These are phyloP conservation scores for Boletales sp. DNA, from an alignment of 768 basidiomycete genomes.

Conservation along the genomic window DNA sequence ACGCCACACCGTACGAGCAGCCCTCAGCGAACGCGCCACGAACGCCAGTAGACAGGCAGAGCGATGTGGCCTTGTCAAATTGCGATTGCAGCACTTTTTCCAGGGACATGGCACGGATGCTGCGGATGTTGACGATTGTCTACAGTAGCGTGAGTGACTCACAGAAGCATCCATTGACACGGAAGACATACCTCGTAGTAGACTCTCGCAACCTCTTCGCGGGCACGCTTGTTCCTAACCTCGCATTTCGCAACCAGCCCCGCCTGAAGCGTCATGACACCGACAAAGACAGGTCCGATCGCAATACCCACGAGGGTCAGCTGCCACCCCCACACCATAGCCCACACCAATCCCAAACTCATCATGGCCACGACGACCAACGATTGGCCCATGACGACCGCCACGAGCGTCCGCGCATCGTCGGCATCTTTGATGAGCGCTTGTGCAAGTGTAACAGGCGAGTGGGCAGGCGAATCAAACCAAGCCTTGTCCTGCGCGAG, in stretches of 20 bases:
- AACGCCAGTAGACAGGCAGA: constrained; percentile 64
- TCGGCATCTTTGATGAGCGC: constrained; percentile 85
- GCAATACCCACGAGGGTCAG: constrained; percentile 87
- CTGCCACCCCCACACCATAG: constrained; percentile 85
- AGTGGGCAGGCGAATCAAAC: constrained; percentile 72
- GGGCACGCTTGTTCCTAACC: constrained; percentile 74
- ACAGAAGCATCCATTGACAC: neutral
- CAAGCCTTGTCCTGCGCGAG: constrained; percentile 81
- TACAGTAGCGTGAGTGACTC: constrained; percentile 24
- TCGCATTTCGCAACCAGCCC: constrained; percentile 70
- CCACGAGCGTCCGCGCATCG: constrained; percentile 76
- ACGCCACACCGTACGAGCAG: constrained; percentile 75
- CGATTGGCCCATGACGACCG: constrained; percentile 66
- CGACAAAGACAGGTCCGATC: constrained; percentile 79
- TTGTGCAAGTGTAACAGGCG: constrained; percentile 62
- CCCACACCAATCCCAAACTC: constrained; percentile 82
- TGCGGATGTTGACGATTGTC: constrained; percentile 80
- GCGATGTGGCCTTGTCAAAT: constrained; percentile 61
- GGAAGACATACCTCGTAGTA: constrained; percentile 75
- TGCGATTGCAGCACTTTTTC: constrained; percentile 63
- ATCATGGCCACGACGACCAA: constrained; percentile 81
- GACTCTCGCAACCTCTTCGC: constrained; percentile 78
- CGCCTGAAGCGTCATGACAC: constrained; percentile 72
- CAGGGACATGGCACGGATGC: constrained; percentile 85
- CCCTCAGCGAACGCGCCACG: constrained; percentile 87